A percentile compares a stretch with the other conserved stretches of the same genome.
These are phyloP conservation scores for Sinapis alba DNA, from an alignment of 441 rosid genomes.

Conservation along the genomic window DNA sequence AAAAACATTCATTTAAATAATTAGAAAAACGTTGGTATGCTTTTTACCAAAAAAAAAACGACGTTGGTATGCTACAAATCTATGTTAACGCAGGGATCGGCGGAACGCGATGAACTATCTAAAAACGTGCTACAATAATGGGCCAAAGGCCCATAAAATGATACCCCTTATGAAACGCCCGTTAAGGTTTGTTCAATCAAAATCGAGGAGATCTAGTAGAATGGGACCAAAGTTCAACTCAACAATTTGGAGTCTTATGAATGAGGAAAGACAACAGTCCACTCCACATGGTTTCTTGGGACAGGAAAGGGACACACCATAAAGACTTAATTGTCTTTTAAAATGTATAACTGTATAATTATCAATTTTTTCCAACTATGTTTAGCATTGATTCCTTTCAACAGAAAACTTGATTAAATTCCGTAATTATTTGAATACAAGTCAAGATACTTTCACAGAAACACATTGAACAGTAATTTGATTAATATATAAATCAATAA, in stretches of 20 bases:
- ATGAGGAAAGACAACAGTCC: slow-evolving; percentile 13
- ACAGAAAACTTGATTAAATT: background rate
- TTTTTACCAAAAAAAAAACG: too few species aligned
- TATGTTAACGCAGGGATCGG: background rate
- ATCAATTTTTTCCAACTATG: background rate
- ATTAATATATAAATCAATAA: background rate
- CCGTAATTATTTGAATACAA: background rate
- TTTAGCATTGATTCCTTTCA: slow-evolving; percentile 16
- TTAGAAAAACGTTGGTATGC: background rate
- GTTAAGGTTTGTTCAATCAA: background rate
- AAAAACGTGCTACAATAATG: background rate
- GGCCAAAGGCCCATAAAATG: background rate
- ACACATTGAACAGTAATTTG: background rate
- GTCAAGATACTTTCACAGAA: background rate
- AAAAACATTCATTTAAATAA: background rate
- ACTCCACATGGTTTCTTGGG: slow-evolving; percentile 25
- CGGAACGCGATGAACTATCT: background rate
- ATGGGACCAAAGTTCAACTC: slow-evolving; percentile 19
- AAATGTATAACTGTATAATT: background rate
- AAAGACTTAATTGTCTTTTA: background rate
- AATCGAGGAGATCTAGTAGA: background rate
- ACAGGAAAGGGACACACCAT: slow-evolving; percentile 21
- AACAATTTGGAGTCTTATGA: slow-evolving; percentile 1
- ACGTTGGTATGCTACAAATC: background rate
- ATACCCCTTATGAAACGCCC: slow-evolving; percentile 6